Conservation (phyloP, 73 alveolate genomes). For the Breviolum minutum region DNA sequence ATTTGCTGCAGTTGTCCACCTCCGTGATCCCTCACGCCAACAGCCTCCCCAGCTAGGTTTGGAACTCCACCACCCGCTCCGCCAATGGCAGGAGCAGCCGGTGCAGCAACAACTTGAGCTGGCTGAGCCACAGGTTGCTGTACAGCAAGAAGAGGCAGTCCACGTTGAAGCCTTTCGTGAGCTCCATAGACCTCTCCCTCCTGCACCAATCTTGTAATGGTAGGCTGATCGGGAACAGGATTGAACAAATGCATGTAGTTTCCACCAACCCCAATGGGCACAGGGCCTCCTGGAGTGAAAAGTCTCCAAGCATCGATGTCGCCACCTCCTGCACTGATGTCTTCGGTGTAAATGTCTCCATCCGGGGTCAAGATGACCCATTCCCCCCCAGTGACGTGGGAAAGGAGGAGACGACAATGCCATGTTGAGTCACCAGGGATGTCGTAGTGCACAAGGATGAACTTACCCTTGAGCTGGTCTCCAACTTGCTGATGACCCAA, state of each 20-base stretch:
- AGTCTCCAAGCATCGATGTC: neutral
- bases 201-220: neutral
- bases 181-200: neutral
- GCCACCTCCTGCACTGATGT: neutral
- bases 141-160: neutral
- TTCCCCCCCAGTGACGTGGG: neutral
- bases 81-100: neutral
- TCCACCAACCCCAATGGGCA: neutral
- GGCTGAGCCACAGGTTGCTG: neutral
- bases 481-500: neutral
- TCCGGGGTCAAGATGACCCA: neutral
- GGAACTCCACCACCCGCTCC: neutral
- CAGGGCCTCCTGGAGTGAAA: neutral
- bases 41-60: neutral
- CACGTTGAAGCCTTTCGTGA: neutral
- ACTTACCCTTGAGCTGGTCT: neutral
- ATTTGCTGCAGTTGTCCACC: neutral
- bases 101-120: neutral
- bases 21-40: neutral
- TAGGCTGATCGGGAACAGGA: neutral
- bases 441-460: neutral
- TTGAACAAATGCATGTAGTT: neutral
- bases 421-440: neutral
- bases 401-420: neutral
- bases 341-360: neutral